These are phyloP conservation scores for Rubia yunnanensis DNA, from an alignment of 257 asterid species.

Conservation along the genomic window DNA sequence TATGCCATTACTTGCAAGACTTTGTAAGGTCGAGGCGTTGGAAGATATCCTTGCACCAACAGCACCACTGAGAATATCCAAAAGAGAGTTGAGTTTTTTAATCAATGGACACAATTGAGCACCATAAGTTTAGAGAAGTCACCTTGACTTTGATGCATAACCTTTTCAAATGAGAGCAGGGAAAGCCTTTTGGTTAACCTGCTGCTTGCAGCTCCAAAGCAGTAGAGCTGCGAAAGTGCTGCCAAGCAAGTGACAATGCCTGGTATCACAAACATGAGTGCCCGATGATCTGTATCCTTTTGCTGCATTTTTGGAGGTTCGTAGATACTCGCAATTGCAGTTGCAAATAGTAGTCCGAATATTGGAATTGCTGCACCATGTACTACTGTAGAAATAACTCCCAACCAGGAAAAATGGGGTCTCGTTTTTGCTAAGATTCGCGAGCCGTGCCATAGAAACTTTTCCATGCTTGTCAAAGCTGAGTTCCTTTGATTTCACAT, in stretches of 20 bases:
- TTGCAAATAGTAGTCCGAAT: constrained; percentile 20
- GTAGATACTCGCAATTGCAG: constrained; percentile 19
- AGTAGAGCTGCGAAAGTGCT: constrained; percentile 15
- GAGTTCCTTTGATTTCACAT: not conserved
- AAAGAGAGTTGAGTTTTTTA: not conserved
- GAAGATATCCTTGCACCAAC: constrained; percentile 26
- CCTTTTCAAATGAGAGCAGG: constrained; percentile 17
- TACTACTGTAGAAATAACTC: constrained; percentile 13
- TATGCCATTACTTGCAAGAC: constrained; percentile 18
- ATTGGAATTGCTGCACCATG: constrained; percentile 22
- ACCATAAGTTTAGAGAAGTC: not conserved
- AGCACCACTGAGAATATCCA: constrained; percentile 17
- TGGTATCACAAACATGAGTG: constrained; percentile 15
- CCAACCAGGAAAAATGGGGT: constrained; percentile 20
- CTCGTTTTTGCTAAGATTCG: constrained; percentile 17
- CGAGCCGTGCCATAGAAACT: constrained; percentile 9
- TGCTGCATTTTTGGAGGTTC: constrained; percentile 17
- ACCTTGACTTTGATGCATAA: constrained; percentile 28
- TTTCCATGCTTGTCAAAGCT: constrained; percentile 11
- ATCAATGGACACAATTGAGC: not conserved
- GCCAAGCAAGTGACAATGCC: constrained; percentile 15
- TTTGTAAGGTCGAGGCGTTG: constrained; percentile 18
- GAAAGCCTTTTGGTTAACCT: constrained; percentile 18
- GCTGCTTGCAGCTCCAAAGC: constrained; percentile 28
- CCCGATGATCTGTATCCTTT: constrained; percentile 25